Evolutionary conservation across 306 rosid genomes (phyloP).

Genomic region (Cercis canadensis): DNA sequence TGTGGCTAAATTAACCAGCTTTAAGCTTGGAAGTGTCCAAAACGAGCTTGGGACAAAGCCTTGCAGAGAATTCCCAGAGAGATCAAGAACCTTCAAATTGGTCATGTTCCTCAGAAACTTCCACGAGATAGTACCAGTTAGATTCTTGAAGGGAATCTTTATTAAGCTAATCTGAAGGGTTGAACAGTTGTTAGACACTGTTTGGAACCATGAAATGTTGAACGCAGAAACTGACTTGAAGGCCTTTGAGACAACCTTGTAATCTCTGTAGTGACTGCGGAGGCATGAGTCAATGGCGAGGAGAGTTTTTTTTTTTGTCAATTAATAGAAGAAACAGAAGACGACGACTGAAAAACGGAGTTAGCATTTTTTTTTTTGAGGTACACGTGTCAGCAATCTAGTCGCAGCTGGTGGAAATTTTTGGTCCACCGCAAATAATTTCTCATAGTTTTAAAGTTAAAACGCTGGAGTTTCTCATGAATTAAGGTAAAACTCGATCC

Average conservation of each 20-base stretch:
- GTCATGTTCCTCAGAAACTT: constrained; percentile 63
- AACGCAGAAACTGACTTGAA: constrained; percentile 71
- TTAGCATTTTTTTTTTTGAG: too few relatives aligned
- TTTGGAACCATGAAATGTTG: constrained; percentile 56
- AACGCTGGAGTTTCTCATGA: too few relatives aligned
- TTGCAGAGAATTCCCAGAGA: constrained; percentile 66
- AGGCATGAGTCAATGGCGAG: too few relatives aligned
- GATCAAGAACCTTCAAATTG: constrained; percentile 56
- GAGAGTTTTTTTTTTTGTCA: too few relatives aligned
- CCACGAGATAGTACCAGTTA: constrained; percentile 79
- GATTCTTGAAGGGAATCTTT: constrained; percentile 57
- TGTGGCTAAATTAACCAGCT: constrained; percentile 59
- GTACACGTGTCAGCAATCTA: too few relatives aligned
- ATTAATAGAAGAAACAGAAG: too few relatives aligned
- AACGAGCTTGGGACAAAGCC: constrained; percentile 78
- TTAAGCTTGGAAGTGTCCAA: constrained; percentile 54
- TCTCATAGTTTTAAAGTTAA: too few relatives aligned
- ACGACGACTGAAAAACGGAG: too few relatives aligned
- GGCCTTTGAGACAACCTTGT: constrained; percentile 51
- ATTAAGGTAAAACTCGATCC: too few relatives aligned
- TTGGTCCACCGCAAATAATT: too few relatives aligned
- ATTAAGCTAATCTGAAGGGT: constrained; percentile 44
- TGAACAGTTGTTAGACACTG: constrained; percentile 51
- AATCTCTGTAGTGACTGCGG: too few relatives aligned
- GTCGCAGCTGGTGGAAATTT: too few relatives aligned